Percentiles rank a stretch among this genome's conserved stretches.
These are phyloP conservation scores for Chytriomyces confervae DNA, from an alignment of 192 early-diverging fungal species.

Conservation along the genomic window DNA sequence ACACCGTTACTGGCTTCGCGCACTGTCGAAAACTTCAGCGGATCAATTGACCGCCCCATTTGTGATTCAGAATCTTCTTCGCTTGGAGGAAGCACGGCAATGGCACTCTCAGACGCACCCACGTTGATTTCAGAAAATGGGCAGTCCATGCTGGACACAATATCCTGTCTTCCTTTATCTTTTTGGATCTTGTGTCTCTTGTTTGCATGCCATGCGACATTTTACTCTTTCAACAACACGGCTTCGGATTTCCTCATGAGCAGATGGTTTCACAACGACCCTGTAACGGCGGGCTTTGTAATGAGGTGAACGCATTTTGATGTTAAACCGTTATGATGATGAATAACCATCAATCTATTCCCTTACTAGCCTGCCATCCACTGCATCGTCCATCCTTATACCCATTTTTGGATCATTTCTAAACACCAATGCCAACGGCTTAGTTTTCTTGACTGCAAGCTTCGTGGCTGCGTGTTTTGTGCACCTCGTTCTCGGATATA, in stretches of 20 bases:
- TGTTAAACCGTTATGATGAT: background rate
- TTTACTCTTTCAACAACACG: slow-evolving; percentile 63
- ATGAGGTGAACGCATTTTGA: slow-evolving; percentile 40
- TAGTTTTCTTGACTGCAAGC: slow-evolving; percentile 52
- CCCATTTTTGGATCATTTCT: background rate
- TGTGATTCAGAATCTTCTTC: background rate
- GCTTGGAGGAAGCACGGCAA: background rate
- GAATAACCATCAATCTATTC: background rate
- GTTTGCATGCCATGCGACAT: slow-evolving; percentile 55
- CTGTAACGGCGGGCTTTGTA: slow-evolving; percentile 51
- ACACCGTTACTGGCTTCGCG: background rate
- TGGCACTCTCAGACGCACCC: no score
- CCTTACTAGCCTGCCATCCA: background rate
- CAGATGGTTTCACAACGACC: slow-evolving; percentile 62
- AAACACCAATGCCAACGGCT: background rate
- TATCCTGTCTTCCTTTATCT: slow-evolving; percentile 41
- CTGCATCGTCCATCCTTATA: background rate
- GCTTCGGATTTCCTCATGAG: slow-evolving; percentile 60
- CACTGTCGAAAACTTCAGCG: no score
- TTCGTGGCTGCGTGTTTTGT: slow-evolving; percentile 53
- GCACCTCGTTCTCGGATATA: slow-evolving; percentile 62
- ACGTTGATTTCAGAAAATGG: background rate
- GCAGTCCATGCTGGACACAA: background rate
- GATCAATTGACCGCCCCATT: background rate
- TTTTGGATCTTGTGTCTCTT: slow-evolving; percentile 51